Conservation (phyloP, 306 rosid genomes). For the Luffa aegyptiaca region DNA sequence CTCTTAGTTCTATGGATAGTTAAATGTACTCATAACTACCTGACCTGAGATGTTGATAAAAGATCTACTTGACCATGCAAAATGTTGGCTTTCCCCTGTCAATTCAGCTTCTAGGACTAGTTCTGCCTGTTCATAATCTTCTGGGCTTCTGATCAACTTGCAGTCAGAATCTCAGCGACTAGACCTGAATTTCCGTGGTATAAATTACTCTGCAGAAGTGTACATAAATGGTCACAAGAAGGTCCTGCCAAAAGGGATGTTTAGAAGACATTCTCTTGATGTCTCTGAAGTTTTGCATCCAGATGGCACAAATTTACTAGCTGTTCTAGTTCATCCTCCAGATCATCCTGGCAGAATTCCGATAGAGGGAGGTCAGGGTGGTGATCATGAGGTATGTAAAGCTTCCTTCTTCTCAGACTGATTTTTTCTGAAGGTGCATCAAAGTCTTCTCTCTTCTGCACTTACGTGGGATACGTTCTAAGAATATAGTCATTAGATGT, state of each 20-base stretch:
- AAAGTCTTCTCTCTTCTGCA: neutral
- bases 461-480: neutral
- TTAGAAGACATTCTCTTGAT: constrained; percentile 76
- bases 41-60: neutral
- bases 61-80: neutral
- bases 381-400: constrained; percentile 76
- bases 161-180: constrained; percentile 59
- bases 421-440: neutral
- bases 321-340: constrained; percentile 93
- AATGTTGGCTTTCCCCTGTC: neutral
- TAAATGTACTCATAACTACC: neutral
- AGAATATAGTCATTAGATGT: neutral
- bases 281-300: constrained; percentile 65
- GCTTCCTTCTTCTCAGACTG: neutral
- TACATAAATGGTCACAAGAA: constrained; percentile 70
- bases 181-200: constrained; percentile 83
- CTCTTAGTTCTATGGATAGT: neutral
- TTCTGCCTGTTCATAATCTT: constrained; percentile 8
- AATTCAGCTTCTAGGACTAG: neutral
- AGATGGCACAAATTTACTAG: constrained; percentile 66
- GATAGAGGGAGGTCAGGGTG: constrained; percentile 81
- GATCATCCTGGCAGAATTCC: constrained; percentile 93
- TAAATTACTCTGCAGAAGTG: constrained; percentile 81
- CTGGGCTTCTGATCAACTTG: constrained; percentile 10
- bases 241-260: constrained; percentile 77